Percentiles rank a stretch among this genome's conserved stretches.
phyloP scores from a whole-genome alignment of 108 stramenopile genomes.

The Chaetoceros muelleri region DNA sequence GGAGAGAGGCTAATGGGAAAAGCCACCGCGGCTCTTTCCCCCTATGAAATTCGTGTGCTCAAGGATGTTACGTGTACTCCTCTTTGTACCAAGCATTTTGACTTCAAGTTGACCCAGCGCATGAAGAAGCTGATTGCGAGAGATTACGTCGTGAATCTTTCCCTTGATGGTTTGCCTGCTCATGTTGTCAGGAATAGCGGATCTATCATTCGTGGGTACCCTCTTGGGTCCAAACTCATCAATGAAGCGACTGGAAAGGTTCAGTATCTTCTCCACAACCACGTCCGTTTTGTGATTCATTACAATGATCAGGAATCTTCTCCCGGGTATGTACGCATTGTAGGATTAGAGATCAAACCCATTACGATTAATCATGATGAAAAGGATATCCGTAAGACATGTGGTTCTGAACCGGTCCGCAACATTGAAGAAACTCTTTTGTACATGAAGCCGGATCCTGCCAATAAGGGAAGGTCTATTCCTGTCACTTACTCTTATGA shows the following conservation, averaged over 20 bases:
- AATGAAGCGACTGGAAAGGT: slow-evolving; percentile 25
- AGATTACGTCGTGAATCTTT: slow-evolving; percentile 72
- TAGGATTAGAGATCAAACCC: background rate
- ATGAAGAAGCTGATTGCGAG: slow-evolving; percentile 58
- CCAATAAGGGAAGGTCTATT: background rate
- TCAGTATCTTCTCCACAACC: slow-evolving; percentile 83
- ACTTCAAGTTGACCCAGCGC: slow-evolving; percentile 26
- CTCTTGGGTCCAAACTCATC: slow-evolving; percentile 39
- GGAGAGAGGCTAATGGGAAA: slow-evolving; percentile 38
- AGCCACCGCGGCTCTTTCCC: slow-evolving; percentile 20
- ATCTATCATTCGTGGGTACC: slow-evolving; percentile 37
- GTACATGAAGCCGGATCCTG: background rate
- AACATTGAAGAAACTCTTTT: background rate
- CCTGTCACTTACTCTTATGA: slow-evolving; percentile 81
- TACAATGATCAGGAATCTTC: slow-evolving; percentile 37
- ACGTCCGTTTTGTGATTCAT: slow-evolving; percentile 72
- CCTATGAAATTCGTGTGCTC: slow-evolving; percentile 25
- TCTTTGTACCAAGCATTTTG: slow-evolving; percentile 30
- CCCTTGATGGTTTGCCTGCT: slow-evolving; percentile 56
- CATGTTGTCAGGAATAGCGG: slow-evolving; percentile 28
- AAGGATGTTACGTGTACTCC: slow-evolving; percentile 23
- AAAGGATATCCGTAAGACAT: background rate
- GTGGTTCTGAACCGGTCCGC: background rate
- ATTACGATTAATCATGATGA: background rate
- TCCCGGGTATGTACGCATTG: background rate